Evolutionary conservation across 805 yeast species (phyloP).

Genomic region (Metschnikowia colocasiae): DNA sequence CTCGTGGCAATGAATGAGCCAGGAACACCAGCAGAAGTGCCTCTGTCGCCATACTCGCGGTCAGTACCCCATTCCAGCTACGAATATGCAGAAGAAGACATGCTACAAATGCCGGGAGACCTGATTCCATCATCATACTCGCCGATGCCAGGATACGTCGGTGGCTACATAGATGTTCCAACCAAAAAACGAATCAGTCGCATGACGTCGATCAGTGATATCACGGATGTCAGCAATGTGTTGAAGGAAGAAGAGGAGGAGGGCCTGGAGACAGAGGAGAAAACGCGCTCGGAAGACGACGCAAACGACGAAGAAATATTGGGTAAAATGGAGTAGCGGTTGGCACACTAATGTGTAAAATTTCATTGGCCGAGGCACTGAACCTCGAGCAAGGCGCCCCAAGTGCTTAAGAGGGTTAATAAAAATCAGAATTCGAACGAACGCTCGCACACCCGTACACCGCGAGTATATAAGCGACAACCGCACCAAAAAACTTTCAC

Average conservation of each 20-base stretch:
- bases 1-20: constrained; percentile 68
- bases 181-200: constrained; percentile 8
- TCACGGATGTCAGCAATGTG: neutral
- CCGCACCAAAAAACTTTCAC: constrained; percentile 1
- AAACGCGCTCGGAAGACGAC: constrained; percentile 2
- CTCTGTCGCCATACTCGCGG: constrained; percentile 20
- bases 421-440: neutral
- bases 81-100: constrained; percentile 25
- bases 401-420: neutral
- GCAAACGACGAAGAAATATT: constrained; percentile 17
- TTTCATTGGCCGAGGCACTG: neutral
- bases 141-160: constrained; percentile 22
- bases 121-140: constrained; percentile 17
- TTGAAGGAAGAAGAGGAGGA: constrained; percentile 15
- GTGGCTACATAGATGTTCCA: constrained; percentile 21
- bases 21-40: constrained; percentile 6
- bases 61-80: constrained; percentile 18
- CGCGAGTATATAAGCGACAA: neutral
- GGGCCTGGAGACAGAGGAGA: neutral
- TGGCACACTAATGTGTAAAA: neutral
- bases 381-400: neutral
- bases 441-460: constrained; percentile 13
- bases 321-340: constrained; percentile 16
- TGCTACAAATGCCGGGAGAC: constrained; percentile 43
- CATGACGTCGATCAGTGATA: constrained; percentile 8